Evolutionary conservation across 176 grass and related monocot genomes (phyloP).

Genomic region (Zoysia pacifica): DNA sequence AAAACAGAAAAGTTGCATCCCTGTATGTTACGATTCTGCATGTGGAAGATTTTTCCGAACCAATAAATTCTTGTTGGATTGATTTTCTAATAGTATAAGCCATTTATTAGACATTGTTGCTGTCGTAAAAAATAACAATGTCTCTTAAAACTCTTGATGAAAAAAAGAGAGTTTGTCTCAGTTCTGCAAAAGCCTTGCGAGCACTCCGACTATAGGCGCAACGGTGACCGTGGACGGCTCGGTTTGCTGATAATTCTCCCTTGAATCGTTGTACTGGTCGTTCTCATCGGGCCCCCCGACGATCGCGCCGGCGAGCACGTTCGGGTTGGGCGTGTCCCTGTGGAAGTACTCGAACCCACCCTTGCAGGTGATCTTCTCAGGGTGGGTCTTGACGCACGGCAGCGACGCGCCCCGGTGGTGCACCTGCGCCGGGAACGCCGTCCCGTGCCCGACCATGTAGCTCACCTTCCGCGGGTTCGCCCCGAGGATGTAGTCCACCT

Average conservation of each 20-base stretch:
- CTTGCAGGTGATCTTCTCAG: conserved; percentile 43
- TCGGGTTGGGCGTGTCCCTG: conserved; percentile 46
- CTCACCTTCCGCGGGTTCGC: conserved; percentile 62
- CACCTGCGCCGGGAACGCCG: conserved; percentile 45
- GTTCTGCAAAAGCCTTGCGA: conserved; percentile 48
- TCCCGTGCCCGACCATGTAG: conserved; percentile 83
- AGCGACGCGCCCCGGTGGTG: conserved; percentile 78
- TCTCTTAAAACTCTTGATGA: not conserved
- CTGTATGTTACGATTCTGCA: conserved; percentile 5
- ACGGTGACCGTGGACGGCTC: conserved; percentile 61
- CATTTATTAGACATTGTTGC: not conserved
- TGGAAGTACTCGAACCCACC: conserved; percentile 41
- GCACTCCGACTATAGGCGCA: conserved; percentile 64
- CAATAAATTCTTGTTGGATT: too few species aligned
- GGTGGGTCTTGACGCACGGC: conserved; percentile 53
- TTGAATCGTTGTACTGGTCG: conserved; percentile 50
- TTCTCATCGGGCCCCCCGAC: conserved; percentile 57
- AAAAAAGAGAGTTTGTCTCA: not conserved
- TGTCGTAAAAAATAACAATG: conserved; percentile 5
- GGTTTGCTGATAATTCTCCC: conserved; percentile 44
- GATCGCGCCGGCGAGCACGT: conserved; percentile 69
- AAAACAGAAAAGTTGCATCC: too few species aligned
- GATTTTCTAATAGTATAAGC: not conserved
- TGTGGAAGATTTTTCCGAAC: conserved; percentile 14
- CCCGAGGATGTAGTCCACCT: conserved; percentile 76